Conservation (phyloP, 176 grass and related monocot species). For the Poa annua region DNA sequence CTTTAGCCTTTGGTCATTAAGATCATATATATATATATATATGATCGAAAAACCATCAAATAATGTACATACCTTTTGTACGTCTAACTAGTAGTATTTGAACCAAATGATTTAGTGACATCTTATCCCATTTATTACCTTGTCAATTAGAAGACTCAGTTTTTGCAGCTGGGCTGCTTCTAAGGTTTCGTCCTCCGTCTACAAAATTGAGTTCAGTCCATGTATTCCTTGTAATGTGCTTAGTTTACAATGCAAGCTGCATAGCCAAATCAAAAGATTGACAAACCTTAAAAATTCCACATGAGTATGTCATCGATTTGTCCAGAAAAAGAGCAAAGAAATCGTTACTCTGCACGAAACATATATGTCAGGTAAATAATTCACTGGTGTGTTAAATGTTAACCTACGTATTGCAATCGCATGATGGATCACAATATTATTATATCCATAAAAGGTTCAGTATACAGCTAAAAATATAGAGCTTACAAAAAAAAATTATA, state of each 20-base stretch:
- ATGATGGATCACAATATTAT: background rate
- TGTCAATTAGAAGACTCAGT: conserved; percentile 72
- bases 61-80: background rate
- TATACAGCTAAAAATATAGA: background rate
- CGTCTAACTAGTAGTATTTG: background rate
- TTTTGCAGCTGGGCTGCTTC: conserved; percentile 68
- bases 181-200: conserved; percentile 79
- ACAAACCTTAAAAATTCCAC: conserved; percentile 65
- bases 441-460: background rate
- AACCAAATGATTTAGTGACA: background rate
- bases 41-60: background rate
- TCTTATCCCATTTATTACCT: conserved; percentile 46
- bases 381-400: background rate
- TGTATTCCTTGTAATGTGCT: background rate
- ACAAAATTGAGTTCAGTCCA: conserved; percentile 1
- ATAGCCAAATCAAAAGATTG: background rate
- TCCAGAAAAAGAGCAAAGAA: conserved; percentile 89
- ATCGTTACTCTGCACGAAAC: conserved; percentile 61
- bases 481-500: background rate
- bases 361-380: background rate
- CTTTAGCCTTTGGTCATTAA: conserved; percentile 60
- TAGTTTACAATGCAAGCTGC: background rate
- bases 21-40: background rate
- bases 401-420: background rate
- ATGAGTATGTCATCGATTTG: conserved; percentile 89